Conservation (phyloP, 768 basidiomycete species). For the Rickenella mellea region DNA sequence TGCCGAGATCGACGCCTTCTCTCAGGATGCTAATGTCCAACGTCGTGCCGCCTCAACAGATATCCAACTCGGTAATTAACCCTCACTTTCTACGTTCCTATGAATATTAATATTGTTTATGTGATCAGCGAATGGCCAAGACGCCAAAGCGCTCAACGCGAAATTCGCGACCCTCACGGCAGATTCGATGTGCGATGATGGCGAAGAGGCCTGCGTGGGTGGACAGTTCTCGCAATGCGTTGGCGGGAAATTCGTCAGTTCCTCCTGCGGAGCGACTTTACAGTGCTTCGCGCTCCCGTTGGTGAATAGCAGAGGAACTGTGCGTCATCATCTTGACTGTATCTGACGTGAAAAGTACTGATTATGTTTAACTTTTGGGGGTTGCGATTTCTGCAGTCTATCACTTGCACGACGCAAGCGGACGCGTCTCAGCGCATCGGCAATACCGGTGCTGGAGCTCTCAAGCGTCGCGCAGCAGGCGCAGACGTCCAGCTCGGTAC, state of each 20-base stretch:
- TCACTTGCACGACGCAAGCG: slow-evolving; percentile 40
- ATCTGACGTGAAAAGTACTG: too few relatives aligned
- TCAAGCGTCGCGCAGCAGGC: too few relatives aligned
- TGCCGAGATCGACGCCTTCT: too few relatives aligned
- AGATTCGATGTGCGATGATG: slow-evolving; percentile 24
- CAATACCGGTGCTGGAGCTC: slow-evolving; percentile 8
- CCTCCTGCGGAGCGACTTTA: slow-evolving; percentile 15
- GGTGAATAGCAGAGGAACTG: slow-evolving; percentile 40
- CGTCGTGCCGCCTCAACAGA: too few relatives aligned
- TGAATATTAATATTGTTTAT: too few relatives aligned
- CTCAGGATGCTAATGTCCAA: too few relatives aligned
- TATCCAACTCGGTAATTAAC: too few relatives aligned
- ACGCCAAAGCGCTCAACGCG: slow-evolving; percentile 15
- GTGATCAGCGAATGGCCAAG: slow-evolving; percentile 17
- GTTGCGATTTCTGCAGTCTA: too few relatives aligned
- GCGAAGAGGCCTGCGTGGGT: slow-evolving; percentile 22
- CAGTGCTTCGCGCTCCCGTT: slow-evolving; percentile 44
- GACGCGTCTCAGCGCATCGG: slow-evolving; percentile 39
- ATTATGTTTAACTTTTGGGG: too few relatives aligned
- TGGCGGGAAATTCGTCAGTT: slow-evolving; percentile 18
- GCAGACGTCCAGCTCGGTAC: slow-evolving; percentile 3
- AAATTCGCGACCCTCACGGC: slow-evolving; percentile 11
- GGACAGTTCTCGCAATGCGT: slow-evolving; percentile 48
- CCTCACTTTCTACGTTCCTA: too few relatives aligned
- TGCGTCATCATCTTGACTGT: too few relatives aligned